A percentile compares a stretch with the other conserved stretches of the same genome.
These are phyloP conservation scores for Boehmeria nivea DNA, from an alignment of 306 rosid genomes.

Conservation along the genomic window DNA sequence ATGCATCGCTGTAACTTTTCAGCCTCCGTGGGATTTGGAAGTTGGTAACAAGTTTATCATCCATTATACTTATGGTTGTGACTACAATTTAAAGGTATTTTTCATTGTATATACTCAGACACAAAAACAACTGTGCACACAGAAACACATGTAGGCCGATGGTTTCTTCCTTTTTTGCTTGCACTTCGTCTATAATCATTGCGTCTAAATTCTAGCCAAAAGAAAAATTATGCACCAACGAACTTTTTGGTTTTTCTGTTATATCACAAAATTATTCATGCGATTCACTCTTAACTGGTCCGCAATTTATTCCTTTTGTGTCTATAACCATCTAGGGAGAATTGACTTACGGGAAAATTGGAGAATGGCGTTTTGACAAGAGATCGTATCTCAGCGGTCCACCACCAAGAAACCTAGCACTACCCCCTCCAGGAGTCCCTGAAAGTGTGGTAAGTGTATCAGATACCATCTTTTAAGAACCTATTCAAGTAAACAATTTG, in stretches of 20 bases:
- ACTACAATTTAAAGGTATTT: slow-evolving; percentile 63
- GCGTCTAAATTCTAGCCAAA: too few species aligned
- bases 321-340: slow-evolving; percentile 46
- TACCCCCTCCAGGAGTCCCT: slow-evolving; percentile 91
- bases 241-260: background rate
- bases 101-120: background rate
- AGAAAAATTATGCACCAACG: too few species aligned
- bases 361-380: slow-evolving; percentile 97
- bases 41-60: slow-evolving; percentile 55
- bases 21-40: slow-evolving; percentile 87
- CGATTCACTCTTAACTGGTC: slow-evolving; percentile 4
- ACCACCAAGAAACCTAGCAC: slow-evolving; percentile 71
- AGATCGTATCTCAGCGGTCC: slow-evolving; percentile 76
- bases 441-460: slow-evolving; percentile 76
- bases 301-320: background rate
- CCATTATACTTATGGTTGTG: slow-evolving; percentile 89
- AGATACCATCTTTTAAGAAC: background rate
- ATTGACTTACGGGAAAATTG: slow-evolving; percentile 71
- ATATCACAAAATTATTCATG: background rate
- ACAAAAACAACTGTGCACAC: background rate
- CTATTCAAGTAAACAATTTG: background rate
- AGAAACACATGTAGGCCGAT: too few species aligned
- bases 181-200: too few species aligned
- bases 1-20: slow-evolving; percentile 27
- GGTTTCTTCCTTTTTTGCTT: too few species aligned